Percentiles rank a stretch among this genome's conserved stretches.
Conservation (phyloP, 2,329 filamentous ascomycete genomes). For the Colletotrichum phormii region DNA sequence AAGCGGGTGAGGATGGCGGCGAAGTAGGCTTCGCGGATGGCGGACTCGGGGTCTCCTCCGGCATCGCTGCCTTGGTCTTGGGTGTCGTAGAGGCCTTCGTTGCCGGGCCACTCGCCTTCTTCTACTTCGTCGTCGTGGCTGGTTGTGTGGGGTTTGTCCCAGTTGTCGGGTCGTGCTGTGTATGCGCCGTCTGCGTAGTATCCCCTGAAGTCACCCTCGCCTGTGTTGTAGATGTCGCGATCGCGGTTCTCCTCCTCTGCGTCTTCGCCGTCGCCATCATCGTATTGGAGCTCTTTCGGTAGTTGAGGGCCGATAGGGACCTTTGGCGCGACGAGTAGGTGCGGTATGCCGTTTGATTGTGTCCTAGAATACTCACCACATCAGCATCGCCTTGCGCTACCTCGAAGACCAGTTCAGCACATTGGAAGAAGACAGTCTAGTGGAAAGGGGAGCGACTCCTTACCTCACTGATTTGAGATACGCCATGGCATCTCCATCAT, state of each 20-base stretch:
- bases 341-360: constrained; percentile 80
- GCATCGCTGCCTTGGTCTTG: constrained; percentile 43
- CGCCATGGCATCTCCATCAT: constrained; percentile 74
- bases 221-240: constrained; percentile 59
- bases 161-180: constrained; percentile 66
- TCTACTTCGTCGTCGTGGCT: constrained; percentile 41
- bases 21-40: constrained; percentile 76
- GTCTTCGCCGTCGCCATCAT: constrained; percentile 44
- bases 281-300: constrained; percentile 53
- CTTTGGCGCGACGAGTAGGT: constrained; percentile 74
- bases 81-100: constrained; percentile 41
- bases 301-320: constrained; percentile 64
- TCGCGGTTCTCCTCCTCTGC: constrained; percentile 49
- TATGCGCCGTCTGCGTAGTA: constrained; percentile 86
- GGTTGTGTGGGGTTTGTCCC: constrained; percentile 43
- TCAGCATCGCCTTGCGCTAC: constrained; percentile 52
- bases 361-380: constrained; percentile 70
- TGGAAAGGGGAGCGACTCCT: constrained; percentile 48
- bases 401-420: constrained; percentile 43
- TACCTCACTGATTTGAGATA: constrained; percentile 80
- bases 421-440: constrained; percentile 9
- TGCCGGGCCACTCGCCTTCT: constrained; percentile 40
- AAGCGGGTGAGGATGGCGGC: constrained; percentile 74
- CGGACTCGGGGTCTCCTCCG: constrained; percentile 42
- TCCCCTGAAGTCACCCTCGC: constrained; percentile 66